Base-by-base conservation (phyloP, 1,139 yeast genomes). In the Zygoascus sp. region DNA sequence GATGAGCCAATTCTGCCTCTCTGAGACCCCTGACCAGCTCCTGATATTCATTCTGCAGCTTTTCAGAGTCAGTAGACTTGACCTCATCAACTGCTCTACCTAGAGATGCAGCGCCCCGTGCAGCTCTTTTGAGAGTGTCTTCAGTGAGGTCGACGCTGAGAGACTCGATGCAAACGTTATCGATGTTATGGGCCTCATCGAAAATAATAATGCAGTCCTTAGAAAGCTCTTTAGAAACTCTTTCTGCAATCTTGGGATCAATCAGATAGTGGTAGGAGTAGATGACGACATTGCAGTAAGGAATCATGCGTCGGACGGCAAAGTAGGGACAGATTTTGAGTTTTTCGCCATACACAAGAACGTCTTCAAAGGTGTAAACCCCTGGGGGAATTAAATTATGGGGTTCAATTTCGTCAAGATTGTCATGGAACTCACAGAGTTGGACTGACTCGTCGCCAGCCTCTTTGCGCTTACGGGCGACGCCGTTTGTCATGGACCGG, bases 161-260 rank as follows among this genome's bases (percentile, higher is more conserved):
- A 0, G 98, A 86, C 65, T 92, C 99, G 51, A 92, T 92, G 70
- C 98, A 92, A 49, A 92, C 99, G 72, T 92, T 92, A 75, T 92
- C 98, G 50, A 92, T 92, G 68, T 92, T 92, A 67, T 92, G 99
- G 44, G 98, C 98, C 68, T 92, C 99, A 69, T 92, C 99, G 63
- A 92, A 92, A 42, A 92, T 94, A 53, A 92, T 86, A 50, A 92
- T 92, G 50, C 95, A 79, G 62, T 92, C 98, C 58, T 90, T 88
- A 13, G 96, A 86, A 46, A 92, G 76, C 61, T 94, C 97, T 55
- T 76, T 79, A 4, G 97, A 90, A 21, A 92, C 98, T 49, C 98
- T 73, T 54, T 90, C 97, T 2, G 97, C 95, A 64, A 92, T 92
- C 62, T 94, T 92, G 22, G 99, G 99, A 65, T 92, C 99, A 55